These are phyloP conservation scores for Xanthoconium stramineum DNA, from an alignment of 768 basidiomycete species.

Conservation along the genomic window DNA sequence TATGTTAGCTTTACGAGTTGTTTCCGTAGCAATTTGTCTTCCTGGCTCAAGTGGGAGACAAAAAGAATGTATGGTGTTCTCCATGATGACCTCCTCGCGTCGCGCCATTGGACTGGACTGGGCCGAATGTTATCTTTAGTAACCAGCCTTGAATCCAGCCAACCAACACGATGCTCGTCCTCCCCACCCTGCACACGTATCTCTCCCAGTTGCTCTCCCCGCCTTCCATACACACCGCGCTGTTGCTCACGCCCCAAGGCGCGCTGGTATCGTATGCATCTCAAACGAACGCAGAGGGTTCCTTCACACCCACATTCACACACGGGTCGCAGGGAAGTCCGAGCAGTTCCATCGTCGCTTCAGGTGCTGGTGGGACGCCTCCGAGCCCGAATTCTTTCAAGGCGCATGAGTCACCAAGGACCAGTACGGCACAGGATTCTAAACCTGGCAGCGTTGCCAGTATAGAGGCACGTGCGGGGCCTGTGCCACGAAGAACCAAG, in stretches of 20 bases:
- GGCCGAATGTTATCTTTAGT: neutral
- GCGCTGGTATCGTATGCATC: constrained; percentile 68
- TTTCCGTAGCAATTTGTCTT: constrained; percentile 18
- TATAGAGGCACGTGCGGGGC: constrained; percentile 1
- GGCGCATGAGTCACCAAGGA: constrained; percentile 8
- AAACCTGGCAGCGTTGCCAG: constrained; percentile 11
- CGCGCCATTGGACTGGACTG: neutral
- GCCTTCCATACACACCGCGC: constrained; percentile 64
- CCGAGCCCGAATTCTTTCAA: constrained; percentile 12
- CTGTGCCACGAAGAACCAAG: constrained; percentile 43
- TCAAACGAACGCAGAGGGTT: constrained; percentile 31
- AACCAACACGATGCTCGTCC: constrained; percentile 54
- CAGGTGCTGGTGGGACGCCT: constrained; percentile 1
- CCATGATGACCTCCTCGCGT: neutral
- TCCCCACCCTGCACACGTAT: constrained; percentile 62
- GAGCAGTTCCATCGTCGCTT: neutral
- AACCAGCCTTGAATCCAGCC: neutral
- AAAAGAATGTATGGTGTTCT: constrained; percentile 28
- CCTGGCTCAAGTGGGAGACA: neutral
- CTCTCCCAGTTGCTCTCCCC: constrained; percentile 60
- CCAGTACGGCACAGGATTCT: constrained; percentile 9
- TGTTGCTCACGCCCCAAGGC: constrained; percentile 70
- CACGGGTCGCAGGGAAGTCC: constrained; percentile 8
- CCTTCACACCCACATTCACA: neutral
- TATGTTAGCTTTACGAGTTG: constrained; percentile 12